Percentiles rank a stretch among this genome's conserved stretches.
These are phyloP conservation scores for Ceratobasidium sp. DNA, from an alignment of 1,284 basidiomycete species.

Conservation along the genomic window DNA sequence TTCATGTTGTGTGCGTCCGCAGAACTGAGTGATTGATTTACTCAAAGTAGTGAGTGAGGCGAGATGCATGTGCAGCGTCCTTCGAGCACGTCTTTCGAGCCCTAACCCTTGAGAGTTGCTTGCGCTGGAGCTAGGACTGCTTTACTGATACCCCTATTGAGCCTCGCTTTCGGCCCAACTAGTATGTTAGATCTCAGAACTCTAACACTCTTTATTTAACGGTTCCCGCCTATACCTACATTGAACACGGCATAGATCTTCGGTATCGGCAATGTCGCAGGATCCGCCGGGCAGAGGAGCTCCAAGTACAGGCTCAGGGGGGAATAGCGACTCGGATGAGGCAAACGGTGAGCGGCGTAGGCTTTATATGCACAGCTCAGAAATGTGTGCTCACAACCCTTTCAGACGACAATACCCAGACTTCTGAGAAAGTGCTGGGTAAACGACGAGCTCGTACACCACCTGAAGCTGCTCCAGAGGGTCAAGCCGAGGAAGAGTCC, in stretches of 20 bases:
- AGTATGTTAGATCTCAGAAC: background rate
- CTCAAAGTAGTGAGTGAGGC: background rate
- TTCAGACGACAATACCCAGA: conserved; percentile 29
- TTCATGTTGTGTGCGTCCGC: background rate
- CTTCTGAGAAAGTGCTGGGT: conserved; percentile 33
- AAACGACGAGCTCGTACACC: conserved; percentile 39
- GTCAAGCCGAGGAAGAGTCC: conserved; percentile 36
- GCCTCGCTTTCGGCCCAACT: background rate
- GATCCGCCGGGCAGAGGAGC: background rate
- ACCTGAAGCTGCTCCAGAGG: background rate
- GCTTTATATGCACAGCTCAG: conserved; percentile 7
- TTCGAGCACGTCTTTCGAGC: background rate
- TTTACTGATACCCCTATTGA: background rate
- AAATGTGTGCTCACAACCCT: conserved; percentile 7
- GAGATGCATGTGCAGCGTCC: background rate
- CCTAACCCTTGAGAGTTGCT: background rate
- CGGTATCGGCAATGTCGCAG: conserved; percentile 1
- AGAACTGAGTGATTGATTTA: background rate
- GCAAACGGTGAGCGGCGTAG: conserved; percentile 4
- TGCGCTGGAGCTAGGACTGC: background rate
- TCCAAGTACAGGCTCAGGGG: conserved; percentile 11
- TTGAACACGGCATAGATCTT: conserved; percentile 11
- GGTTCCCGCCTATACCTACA: background rate
- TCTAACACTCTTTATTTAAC: background rate
- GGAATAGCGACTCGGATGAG: conserved; percentile 29